Evolutionary conservation across 192 early-diverging fungal genomes (phyloP).

Genomic region (Backusella australiensis): DNA sequence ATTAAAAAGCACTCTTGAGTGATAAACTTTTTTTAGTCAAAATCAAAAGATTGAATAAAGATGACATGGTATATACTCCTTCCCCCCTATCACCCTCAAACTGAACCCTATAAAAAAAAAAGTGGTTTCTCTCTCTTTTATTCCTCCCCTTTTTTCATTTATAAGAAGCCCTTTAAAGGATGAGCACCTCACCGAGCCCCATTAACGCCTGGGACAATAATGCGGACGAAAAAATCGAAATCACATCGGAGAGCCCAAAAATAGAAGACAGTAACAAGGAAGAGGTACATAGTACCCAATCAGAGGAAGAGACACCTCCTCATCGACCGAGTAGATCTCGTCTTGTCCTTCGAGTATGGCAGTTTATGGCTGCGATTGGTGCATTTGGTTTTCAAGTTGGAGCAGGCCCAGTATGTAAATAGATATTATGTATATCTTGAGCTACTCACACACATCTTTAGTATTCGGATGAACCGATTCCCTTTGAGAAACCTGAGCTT

Average conservation of each 20-base stretch:
- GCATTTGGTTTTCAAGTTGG: constrained; percentile 38
- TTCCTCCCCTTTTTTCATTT: not conserved
- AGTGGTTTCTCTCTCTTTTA: not conserved
- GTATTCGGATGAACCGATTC: not conserved
- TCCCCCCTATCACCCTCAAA: not conserved
- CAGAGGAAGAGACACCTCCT: not conserved
- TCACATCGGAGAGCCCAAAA: not conserved
- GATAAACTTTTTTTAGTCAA: not conserved
- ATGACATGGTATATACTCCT: not conserved
- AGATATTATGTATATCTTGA: not conserved
- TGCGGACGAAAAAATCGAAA: not conserved
- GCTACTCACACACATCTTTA: not conserved
- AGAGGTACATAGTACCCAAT: not conserved
- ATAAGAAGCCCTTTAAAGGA: not conserved
- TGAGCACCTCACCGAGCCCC: not conserved
- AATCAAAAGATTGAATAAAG: not conserved
- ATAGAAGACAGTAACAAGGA: not conserved
- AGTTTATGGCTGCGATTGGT: constrained; percentile 29
- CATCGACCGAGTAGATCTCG: constrained; percentile 18
- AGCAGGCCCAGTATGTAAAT: constrained; percentile 25
- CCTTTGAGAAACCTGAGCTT: not conserved
- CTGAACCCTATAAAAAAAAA: not conserved
- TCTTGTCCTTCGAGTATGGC: constrained; percentile 25
- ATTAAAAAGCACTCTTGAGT: not conserved
- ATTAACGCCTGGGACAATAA: not conserved